Base-by-base conservation (phyloP, 2,329 filamentous ascomycete species). In the Aspergillus sergii region DNA sequence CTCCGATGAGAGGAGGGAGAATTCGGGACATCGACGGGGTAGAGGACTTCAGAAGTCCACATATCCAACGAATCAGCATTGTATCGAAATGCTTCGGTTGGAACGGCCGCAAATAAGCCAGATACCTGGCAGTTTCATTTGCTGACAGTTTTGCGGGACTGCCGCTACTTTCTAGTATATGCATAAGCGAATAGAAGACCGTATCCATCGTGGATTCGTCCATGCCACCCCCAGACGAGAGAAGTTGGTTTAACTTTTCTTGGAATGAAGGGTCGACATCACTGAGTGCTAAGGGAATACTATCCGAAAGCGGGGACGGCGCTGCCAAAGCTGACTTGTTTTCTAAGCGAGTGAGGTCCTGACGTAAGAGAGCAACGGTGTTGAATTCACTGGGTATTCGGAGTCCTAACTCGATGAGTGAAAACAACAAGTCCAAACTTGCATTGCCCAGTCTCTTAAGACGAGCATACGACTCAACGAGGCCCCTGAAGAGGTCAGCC, bases 281-380 rank as follows among this genome's bases (percentile, higher is more conserved):
- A 62, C 75, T 76, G 39, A 82, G 69, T 3, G 74, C 71, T 51
- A 81, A 78, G 16, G 79, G 75, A 34, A 82, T 78, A 59, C 81
- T 79, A 58, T 83, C 82, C 10, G 81, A 83, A 4, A 83, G 77
- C 14, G 82, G 82, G 8, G 82, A 84, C 6, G 78, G 82, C 39
- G 80, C 82, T 55, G 79, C 75, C n/a, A 81, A 65, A 34, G 77
- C 73, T 16, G 77, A 74, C 60, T 78, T 81, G 57, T 75, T 80
- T 63, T 82, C 79, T 45, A 78, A 76, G 50, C 78, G 75, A 26
- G 75, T 73, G 26, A 82, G 73, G 58, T 83, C 79, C 62, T 82
- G 80, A 30, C 80, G 80, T 60, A 84, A 75, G 36, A 78, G 69
- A 46, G 74, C 71, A 58, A 82, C 72, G 16, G 78, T 75, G 45